Conservation (phyloP, 2,329 filamentous ascomycete genomes). For the Beauveria pseudobassiana region DNA sequence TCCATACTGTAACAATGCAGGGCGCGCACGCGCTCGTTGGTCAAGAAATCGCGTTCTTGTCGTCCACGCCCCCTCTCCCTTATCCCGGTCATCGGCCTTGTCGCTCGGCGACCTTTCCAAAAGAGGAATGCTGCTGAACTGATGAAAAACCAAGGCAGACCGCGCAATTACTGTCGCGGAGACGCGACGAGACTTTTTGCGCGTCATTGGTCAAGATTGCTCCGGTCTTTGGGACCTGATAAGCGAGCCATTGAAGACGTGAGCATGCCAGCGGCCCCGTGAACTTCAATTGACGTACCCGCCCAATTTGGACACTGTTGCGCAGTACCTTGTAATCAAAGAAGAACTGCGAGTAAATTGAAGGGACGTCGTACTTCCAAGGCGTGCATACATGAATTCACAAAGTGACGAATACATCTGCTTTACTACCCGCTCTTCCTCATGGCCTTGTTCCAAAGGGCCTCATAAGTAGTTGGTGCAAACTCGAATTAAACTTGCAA, state of each 20-base stretch:
- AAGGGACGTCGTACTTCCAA: no score
- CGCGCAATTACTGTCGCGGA: background rate
- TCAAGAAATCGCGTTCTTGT: background rate
- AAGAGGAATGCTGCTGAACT: background rate
- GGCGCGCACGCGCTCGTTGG: no score
- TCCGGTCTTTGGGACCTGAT: no score
- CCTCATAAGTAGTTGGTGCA: no score
- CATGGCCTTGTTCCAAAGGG: no score
- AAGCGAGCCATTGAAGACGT: conserved; percentile 3
- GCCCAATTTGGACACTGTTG: background rate
- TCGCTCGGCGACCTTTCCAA: background rate
- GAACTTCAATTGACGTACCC: background rate
- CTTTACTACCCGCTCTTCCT: no score
- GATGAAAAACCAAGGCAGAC: background rate
- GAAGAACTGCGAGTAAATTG: background rate
- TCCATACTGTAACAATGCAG: no score
- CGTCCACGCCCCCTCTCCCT: background rate
- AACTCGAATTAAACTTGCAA: no score
- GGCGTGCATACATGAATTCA: no score
- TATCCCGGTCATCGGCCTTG: background rate
- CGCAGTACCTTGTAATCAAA: background rate
- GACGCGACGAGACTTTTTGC: no score
- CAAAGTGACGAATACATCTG: no score
- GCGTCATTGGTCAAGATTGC: no score
- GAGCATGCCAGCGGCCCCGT: background rate